Base-by-base conservation (phyloP, 805 yeast genomes). In the Saccharomycopsis fermentans region DNA sequence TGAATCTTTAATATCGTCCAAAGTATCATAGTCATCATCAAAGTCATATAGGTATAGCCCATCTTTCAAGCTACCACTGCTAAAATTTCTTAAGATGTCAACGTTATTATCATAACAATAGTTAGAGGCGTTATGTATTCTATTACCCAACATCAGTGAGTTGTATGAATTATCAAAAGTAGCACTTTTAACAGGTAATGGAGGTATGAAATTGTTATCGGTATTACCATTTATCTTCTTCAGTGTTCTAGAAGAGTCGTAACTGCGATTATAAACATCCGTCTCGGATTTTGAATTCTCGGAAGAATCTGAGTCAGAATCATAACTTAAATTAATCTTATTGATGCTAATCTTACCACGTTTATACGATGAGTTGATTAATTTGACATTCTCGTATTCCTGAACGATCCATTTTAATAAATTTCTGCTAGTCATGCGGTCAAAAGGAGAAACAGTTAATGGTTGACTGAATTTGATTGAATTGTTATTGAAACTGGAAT, bases 391-490 rank as follows among this genome's bases (percentile, higher is more conserved):
- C 40, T 77, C 79, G 56, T 80, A 78, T 66, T 83, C 85, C 54
- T 75, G 73, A 59, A 74, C 63, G 17, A 83, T 80, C 77, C 85
- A 76, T 60, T 73, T 74, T 58, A 82, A 72, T 12, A 83, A 66
- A 58, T 81, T 76, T 36, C 73, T 76, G 48, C 83, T 71, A 63
- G 79, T 74, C 2, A 68, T 63, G 39, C 77, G 67, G 63, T 81
- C 77, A 71, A 77, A 81, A 1, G 84, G 83, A 29, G 83, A 73
- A 0, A 84, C 73, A 0, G 79, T 78, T 4, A 84, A 69, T 1
- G 85, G 86, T 24, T 81, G 74, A 16, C 71, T 67, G 11, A 80
- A 66, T 51, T 75, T 79, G 43, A 82, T 70, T 59, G 79, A 81
- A 62, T 79, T 80, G 2, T 79, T 78, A 27, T 26, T 21, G 17